Conservation (phyloP, 345 rosid genomes). For the Bretschneidera sinensis region DNA sequence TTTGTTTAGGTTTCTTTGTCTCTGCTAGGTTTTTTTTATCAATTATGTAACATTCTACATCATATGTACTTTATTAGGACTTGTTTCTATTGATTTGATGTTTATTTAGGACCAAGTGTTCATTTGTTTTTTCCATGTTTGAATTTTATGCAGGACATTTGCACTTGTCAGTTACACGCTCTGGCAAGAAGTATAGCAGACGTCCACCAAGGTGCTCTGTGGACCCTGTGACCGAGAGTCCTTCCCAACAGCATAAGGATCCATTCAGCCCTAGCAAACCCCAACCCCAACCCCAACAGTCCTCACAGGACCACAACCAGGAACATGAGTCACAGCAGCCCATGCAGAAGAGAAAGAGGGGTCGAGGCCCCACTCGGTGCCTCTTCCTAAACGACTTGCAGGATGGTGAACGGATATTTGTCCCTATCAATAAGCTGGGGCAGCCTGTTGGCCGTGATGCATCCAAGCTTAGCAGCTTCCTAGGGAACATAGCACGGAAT, state of each 20-base stretch:
- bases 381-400: slow-evolving; percentile 17
- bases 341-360: slow-evolving; percentile 9
- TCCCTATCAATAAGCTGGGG: slow-evolving; percentile 24
- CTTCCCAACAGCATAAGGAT: background rate
- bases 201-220: slow-evolving; percentile 9
- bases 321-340: background rate
- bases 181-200: slow-evolving; percentile 9
- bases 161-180: background rate
- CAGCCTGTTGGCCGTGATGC: slow-evolving; percentile 36
- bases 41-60: too few relatives aligned
- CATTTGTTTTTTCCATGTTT: background rate
- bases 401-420: slow-evolving; percentile 25
- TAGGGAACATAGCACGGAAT: slow-evolving; percentile 35
- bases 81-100: too few relatives aligned
- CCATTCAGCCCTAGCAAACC: background rate
- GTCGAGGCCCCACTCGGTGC: slow-evolving; percentile 30
- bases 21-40: too few relatives aligned
- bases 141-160: slow-evolving; percentile 11
- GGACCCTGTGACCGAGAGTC: background rate
- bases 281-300: slow-evolving; percentile 10
- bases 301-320: slow-evolving; percentile 3
- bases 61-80: too few relatives aligned
- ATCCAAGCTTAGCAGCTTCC: slow-evolving; percentile 26
- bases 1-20: too few relatives aligned
- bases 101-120: background rate